Percentiles rank a stretch among this genome's conserved stretches.
Conservation (phyloP, 768 basidiomycete genomes). For the Tephrocybe sp. region DNA sequence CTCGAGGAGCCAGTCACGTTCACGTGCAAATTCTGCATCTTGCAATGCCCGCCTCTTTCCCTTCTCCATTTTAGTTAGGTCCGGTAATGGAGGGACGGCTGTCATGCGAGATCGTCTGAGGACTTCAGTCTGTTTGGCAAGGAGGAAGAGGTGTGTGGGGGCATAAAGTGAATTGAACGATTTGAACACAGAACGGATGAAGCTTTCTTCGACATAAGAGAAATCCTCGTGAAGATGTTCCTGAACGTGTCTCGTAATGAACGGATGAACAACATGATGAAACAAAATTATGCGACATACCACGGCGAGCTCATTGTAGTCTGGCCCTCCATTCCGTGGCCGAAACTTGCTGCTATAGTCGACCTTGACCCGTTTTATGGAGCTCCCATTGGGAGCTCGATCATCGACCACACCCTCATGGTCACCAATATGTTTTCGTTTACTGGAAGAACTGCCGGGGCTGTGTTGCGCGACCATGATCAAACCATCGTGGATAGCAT, state of each 20-base stretch:
- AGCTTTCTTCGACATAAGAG: constrained; percentile 45
- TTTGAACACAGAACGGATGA: constrained; percentile 42
- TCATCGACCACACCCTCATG: not conserved
- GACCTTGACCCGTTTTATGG: constrained; percentile 5
- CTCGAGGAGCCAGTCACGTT: constrained; percentile 22
- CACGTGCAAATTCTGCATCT: constrained; percentile 47
- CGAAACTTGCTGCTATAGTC: constrained; percentile 3
- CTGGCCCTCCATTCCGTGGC: not conserved
- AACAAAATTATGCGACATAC: not conserved
- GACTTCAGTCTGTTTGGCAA: constrained; percentile 20
- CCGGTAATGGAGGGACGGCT: constrained; percentile 27
- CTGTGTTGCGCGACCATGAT: not conserved
- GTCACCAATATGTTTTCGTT: constrained; percentile 3
- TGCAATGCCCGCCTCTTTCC: constrained; percentile 44
- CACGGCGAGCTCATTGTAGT: constrained; percentile 13
- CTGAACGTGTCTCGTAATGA: constrained; percentile 33
- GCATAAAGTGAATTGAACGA: constrained; percentile 47
- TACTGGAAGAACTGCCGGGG: not conserved
- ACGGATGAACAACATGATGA: not conserved
- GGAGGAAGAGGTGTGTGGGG: constrained; percentile 53
- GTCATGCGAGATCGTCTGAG: constrained; percentile 29
- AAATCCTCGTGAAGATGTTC: constrained; percentile 50
- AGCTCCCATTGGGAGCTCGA: not conserved
- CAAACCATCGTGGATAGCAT: not conserved
- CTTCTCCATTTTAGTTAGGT: constrained; percentile 20